Percentiles rank a stretch among this genome's conserved stretches.
Conservation (phyloP, 768 basidiomycete species). For the Pleurotus pulmonarius region DNA sequence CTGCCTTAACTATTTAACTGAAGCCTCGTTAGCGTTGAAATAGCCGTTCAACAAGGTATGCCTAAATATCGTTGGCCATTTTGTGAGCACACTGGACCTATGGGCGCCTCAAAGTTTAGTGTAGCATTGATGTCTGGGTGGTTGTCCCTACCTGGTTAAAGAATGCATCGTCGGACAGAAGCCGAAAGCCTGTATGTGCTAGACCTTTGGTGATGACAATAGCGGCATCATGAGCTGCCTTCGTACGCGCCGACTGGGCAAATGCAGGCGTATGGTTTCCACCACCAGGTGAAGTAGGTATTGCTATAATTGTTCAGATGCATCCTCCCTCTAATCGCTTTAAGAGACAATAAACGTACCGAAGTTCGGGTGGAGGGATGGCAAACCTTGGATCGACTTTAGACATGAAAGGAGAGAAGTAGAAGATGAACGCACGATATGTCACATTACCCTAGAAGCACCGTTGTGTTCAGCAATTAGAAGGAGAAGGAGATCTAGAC, state of each 20-base stretch:
- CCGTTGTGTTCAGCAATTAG: slow-evolving; percentile 5
- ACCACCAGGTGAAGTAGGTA: slow-evolving; percentile 66
- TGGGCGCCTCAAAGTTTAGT: no score
- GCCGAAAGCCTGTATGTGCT: slow-evolving; percentile 57
- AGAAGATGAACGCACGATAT: slow-evolving; percentile 41
- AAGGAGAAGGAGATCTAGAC: slow-evolving; percentile 6
- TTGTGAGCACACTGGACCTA: no score
- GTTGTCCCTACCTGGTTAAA: slow-evolving; percentile 43
- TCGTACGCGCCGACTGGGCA: slow-evolving; percentile 51
- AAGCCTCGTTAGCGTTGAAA: no score
- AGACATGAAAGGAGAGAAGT: background rate
- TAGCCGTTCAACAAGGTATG: no score
- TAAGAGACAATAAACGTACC: slow-evolving; percentile 31
- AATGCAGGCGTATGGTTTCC: slow-evolving; percentile 78
- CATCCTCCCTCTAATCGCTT: slow-evolving; percentile 17
- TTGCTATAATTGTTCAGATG: slow-evolving; percentile 41
- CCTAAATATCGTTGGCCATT: no score
- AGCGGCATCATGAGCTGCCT: slow-evolving; percentile 59
- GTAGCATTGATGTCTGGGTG: slow-evolving; percentile 8
- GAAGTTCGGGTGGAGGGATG: slow-evolving; percentile 61
- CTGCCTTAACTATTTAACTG: no score
- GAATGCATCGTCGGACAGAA: slow-evolving; percentile 57
- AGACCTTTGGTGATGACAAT: slow-evolving; percentile 57
- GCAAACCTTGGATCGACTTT: slow-evolving; percentile 38
- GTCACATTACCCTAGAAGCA: slow-evolving; percentile 65